These are phyloP conservation scores for Tylopilus rubrobrunneus DNA, from an alignment of 768 basidiomycete species.

Conservation along the genomic window DNA sequence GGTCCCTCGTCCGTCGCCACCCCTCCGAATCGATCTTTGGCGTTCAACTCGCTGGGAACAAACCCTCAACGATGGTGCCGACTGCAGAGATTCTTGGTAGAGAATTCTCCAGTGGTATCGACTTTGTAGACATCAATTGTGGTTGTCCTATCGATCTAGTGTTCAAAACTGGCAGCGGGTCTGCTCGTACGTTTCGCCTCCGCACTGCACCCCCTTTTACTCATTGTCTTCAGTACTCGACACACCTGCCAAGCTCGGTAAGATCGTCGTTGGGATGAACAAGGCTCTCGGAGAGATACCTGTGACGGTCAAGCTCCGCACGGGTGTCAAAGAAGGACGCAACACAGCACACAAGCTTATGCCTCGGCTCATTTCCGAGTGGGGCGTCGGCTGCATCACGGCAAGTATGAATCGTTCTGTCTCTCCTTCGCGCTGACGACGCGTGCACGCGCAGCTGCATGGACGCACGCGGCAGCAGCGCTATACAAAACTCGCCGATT, in stretches of 20 bases:
- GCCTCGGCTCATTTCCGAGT: conserved; percentile 63
- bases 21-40: conserved; percentile 86
- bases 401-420: conserved; percentile 19
- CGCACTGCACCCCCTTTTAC: neutral
- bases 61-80: conserved; percentile 70
- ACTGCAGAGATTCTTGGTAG: conserved; percentile 78
- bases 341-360: conserved; percentile 90
- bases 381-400: conserved; percentile 43
- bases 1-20: conserved; percentile 88
- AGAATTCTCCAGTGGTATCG: conserved; percentile 62
- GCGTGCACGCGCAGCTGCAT: conserved; percentile 61
- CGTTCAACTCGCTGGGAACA: conserved; percentile 89
- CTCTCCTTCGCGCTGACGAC: neutral
- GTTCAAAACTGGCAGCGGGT: conserved; percentile 86
- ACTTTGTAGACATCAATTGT: conserved; percentile 94
- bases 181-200: conserved; percentile 61
- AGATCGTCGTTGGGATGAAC: conserved; percentile 89
- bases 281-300: conserved; percentile 87
- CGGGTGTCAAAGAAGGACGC: conserved; percentile 84
- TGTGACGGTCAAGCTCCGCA: conserved; percentile 86
- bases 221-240: conserved; percentile 65
- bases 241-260: conserved; percentile 74
- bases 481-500: conserved; percentile 89
- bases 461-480: conserved; percentile 93
- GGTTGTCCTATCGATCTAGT: conserved; percentile 98